Base-by-base conservation (phyloP, 2,329 filamentous ascomycete genomes). In the Aulographum hederae region DNA sequence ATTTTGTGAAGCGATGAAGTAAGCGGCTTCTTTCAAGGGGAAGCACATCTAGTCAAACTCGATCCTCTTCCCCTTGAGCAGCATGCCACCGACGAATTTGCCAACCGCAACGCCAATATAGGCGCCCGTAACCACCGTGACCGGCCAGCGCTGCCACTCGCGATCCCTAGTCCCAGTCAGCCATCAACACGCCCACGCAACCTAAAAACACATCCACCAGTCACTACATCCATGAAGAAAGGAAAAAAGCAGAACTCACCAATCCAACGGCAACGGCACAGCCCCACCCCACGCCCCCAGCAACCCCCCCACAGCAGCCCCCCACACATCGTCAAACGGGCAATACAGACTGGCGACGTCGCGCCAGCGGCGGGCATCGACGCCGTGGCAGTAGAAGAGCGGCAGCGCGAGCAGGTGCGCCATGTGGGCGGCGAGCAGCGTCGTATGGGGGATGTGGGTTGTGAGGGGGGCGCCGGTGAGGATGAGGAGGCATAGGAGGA, bases 81-180 rank as follows among this genome's bases (percentile, higher is more conserved):
- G 23, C 18, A 52, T 53, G 10, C 74, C 73, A 13, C 61, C 60
- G 2, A 72, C 40, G 34, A 70, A 45, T 47, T 78, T 75, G 2
- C 84, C 84, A 10, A 80, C 41, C 1, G 70, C 62, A 52, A 79
- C 84, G 1, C 89, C 89, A 4, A 70, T 55, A 53, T 92, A 95
- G 13, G 78, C 64, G 3, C 89, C 89, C 2, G 69, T 73, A 4
- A 95, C 56, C 36, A 98, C 78, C 0, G 89, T 98, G 30, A 95
- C 76, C 0, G 89, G 89, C 79, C 86, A 98, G 52, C 77, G 80
- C 67, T 98, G 89, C 89, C 89, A 98, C 43, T 92, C 84, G n/a
- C 89, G 73, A 52, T 98, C 89, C 67, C 64, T 67, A 39, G 3
- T 21, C 19, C 13, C n/a, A 41, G 23, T 15, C 25, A n/a, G 18